A percentile compares a stretch with the other conserved stretches of the same genome.
Conservation (phyloP, 495 filamentous ascomycete genomes). For the Penicillium subrubescens region DNA sequence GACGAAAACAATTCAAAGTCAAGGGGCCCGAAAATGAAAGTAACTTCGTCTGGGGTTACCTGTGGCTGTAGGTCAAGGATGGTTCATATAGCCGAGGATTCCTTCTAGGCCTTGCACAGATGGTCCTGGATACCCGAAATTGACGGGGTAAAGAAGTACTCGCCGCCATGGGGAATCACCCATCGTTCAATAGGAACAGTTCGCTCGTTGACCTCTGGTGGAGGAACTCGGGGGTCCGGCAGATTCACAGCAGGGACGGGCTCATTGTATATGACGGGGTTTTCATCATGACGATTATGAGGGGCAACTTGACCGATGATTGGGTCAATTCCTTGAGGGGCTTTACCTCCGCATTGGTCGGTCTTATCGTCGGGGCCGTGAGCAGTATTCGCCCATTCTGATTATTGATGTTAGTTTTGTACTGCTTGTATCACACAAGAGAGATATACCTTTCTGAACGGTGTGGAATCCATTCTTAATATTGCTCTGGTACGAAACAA, state of each 20-base stretch:
- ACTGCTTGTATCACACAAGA: not conserved
- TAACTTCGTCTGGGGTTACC: no score
- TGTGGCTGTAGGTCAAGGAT: no score
- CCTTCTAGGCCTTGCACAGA: not conserved
- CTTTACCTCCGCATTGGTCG: not conserved
- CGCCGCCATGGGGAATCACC: not conserved
- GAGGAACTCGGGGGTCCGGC: not conserved
- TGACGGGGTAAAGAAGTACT: not conserved
- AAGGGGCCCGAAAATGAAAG: no score
- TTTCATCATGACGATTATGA: not conserved
- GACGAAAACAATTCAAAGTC: no score
- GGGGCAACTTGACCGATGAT: not conserved
- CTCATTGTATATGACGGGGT: not conserved
- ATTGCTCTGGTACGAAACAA: not conserved
- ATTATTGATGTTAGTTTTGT: not conserved
- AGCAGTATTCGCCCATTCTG: not conserved
- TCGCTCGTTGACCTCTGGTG: not conserved
- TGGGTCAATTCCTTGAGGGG: not conserved
- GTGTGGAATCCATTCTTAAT: not conserved
- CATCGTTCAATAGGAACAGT: not conserved
- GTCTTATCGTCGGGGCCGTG: not conserved
- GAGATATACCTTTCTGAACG: not conserved
- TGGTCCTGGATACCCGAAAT: not conserved
- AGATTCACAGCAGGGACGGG: not conserved
- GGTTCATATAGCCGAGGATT: not conserved